phyloP scores from a whole-genome alignment of 2,329 filamentous ascomycete species.

The Paramyrothecium sp. region DNA sequence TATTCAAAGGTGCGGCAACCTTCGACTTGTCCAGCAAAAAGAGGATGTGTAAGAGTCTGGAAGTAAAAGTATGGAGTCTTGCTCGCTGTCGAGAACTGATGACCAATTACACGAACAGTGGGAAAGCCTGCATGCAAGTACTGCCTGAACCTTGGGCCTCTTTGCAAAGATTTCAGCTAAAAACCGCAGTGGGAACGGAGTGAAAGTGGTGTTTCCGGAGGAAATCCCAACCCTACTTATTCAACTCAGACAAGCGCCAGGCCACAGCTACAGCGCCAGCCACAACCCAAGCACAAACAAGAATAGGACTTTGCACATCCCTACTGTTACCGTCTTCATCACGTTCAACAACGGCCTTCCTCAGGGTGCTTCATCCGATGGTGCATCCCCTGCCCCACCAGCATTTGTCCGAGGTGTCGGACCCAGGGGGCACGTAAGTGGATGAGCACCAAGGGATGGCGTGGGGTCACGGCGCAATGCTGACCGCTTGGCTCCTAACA shows the following conservation, averaged over 20 bases:
- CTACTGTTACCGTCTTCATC: neutral
- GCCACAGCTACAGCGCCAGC: neutral
- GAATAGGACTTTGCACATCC: neutral
- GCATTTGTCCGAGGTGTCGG: neutral
- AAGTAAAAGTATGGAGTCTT: neutral
- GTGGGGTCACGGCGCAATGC: neutral
- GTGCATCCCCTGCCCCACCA: neutral
- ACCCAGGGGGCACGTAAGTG: neutral
- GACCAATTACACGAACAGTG: neutral
- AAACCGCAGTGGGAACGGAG: neutral
- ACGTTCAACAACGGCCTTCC: neutral
- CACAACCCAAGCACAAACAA: neutral
- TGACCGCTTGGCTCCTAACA: neutral
- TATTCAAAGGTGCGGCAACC: neutral
- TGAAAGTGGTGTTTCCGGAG: neutral
- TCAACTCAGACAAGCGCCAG: neutral
- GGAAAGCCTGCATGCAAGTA: neutral
- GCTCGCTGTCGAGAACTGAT: neutral
- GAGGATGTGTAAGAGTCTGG: neutral
- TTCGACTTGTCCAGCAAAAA: neutral
- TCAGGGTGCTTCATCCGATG: neutral
- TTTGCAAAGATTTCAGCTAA: neutral
- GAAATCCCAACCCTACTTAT: neutral
- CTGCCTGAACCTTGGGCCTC: neutral
- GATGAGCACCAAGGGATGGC: neutral